Conservation (phyloP, 225 moss, liverwort and hornwort genomes). For the Polytrichum commune region DNA sequence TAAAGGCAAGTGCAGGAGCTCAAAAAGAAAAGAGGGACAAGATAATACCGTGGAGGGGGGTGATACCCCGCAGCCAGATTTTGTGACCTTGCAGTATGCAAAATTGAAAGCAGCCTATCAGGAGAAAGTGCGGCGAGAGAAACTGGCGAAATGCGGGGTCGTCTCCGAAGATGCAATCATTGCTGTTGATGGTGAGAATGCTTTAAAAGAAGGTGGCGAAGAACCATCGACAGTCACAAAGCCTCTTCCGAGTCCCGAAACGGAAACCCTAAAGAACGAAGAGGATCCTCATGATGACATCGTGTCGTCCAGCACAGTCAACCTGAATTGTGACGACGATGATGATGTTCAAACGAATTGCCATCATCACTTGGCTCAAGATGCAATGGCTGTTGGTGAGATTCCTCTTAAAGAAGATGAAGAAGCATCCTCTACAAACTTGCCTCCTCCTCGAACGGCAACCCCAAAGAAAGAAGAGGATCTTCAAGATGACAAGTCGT, state of each 20-base stretch:
- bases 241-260: not conserved
- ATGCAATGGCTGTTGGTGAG: too few relatives aligned
- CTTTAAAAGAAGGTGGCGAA: too few relatives aligned
- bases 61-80: slow-evolving; percentile 24
- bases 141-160: slow-evolving; percentile 26
- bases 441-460: not conserved
- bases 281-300: too few relatives aligned
- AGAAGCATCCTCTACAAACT: too few relatives aligned
- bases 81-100: slow-evolving; percentile 35
- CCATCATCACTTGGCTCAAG: too few relatives aligned
- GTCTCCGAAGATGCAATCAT: not conserved
- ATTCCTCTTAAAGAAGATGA: too few relatives aligned
- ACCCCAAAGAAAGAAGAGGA: too few relatives aligned
- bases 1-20: slow-evolving; percentile 26
- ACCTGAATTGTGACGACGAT: too few relatives aligned
- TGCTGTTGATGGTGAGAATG: too few relatives aligned
- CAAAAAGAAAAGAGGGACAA: slow-evolving; percentile 9
- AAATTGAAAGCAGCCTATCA: slow-evolving; percentile 49
- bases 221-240: too few relatives aligned
- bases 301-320: too few relatives aligned
- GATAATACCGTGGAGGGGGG: slow-evolving; percentile 4
- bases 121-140: slow-evolving; percentile 19
- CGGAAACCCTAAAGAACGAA: not conserved
- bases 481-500: too few relatives aligned
- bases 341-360: not conserved